Base-by-base conservation (phyloP, 371 early-diverging fungal species). In the Mucor mucedo region DNA sequence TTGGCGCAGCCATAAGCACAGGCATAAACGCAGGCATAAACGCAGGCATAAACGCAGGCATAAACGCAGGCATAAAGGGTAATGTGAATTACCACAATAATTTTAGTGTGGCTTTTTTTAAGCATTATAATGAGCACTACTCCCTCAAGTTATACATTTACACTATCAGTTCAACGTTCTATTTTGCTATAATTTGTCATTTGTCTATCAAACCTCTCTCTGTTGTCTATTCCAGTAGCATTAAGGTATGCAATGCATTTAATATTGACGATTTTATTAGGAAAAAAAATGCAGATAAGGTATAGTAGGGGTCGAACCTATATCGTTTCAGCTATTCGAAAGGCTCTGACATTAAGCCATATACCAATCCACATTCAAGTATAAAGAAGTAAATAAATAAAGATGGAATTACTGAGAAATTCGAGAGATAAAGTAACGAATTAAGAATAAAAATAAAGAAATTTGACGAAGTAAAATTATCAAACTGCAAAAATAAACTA, bases 221-320 rank as follows among this genome's bases (percentile, higher is more conserved):
- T 55, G 56, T 62, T 62, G 49, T 62, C 62, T 55, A 50, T 62
- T 62, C 49, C 50, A 62, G 62, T 62, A 62, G 62, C 49, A 55
- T 48, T 49, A 62, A 62, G 62, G 56, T 50, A 62, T 62, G 62
- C 56, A 62, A 62, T 62, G 56, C 50, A 62, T 55, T 62, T 55
- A 0, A 62, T 49, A 55, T 62, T 55, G 62, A 47, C 56, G 55
- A 55, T 62, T 55, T 62, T 62, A 62, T 62, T 49, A 55, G 21
- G 47, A 62, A 62, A 62, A 54, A 62, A 62, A 60, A 60, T 42
- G 54, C 14, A 53, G 54, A 53, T 53, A 44, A 44, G 55, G 62
- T 54, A 55, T 56, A 63, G 57, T 52, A 63, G 56, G 56, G 9
- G 52, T 62, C 48, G 48, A 62, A 55, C 55, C 55, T 62, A 62